A percentile compares a stretch with the other conserved stretches of the same genome.
Conservation (phyloP, 805 yeast species). For the Pachysolen tannophilus region DNA sequence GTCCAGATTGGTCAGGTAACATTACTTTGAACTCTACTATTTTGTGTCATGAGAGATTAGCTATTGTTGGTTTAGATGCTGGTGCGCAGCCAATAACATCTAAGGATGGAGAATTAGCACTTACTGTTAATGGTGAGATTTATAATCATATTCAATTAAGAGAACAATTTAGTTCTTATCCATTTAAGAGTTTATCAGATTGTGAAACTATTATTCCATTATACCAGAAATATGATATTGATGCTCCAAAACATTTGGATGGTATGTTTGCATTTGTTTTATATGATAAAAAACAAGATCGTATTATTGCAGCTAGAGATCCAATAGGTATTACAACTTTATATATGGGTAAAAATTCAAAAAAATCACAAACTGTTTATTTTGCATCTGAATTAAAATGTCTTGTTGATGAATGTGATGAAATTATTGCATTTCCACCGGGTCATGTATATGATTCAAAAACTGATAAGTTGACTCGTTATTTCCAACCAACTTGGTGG, state of each 20-base stretch:
- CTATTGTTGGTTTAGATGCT: conserved; percentile 93
- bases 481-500: conserved; percentile 94
- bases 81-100: conserved; percentile 97
- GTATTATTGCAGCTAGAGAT: conserved; percentile 95
- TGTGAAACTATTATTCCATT: conserved; percentile 98
- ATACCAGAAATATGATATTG: conserved; percentile 77
- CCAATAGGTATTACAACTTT: conserved; percentile 96
- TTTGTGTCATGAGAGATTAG: conserved; percentile 90
- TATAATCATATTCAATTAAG: conserved; percentile 93
- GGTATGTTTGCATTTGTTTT: conserved; percentile 98
- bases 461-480: conserved; percentile 79
- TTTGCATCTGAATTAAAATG: conserved; percentile 96
- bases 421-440: conserved; percentile 92
- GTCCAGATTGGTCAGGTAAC: conserved; percentile 99
- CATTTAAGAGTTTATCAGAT: conserved; percentile 81
- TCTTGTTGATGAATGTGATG: conserved; percentile 90
- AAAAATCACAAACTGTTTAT: conserved; percentile 67
- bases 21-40: conserved; percentile 69
- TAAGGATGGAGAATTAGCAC: conserved; percentile 59
- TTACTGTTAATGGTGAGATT: conserved; percentile 96
- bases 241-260: conserved; percentile 87
- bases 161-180: conserved; percentile 62
- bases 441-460: conserved; percentile 94
- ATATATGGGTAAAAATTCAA: conserved; percentile 81
- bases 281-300: conserved; percentile 76